Evolutionary conservation across 2,329 filamentous ascomycete genomes (phyloP).

Genomic region (Colletotrichum sidae): DNA sequence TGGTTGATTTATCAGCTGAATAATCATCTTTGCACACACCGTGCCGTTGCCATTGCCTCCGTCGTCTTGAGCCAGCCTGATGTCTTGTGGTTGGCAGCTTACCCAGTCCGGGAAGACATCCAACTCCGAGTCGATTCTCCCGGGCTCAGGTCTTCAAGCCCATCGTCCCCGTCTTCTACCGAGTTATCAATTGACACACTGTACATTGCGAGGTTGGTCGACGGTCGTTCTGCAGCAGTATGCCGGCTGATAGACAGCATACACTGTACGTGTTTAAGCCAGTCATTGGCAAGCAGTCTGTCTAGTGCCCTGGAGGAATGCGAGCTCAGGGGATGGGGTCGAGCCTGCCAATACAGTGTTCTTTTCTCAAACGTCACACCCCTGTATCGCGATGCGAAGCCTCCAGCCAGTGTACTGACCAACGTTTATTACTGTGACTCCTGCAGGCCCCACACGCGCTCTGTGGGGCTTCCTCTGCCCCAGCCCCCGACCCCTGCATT

Average conservation of each 20-base stretch:
- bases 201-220: slow-evolving; percentile 10
- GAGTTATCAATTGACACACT: slow-evolving; percentile 11
- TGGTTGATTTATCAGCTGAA: slow-evolving; percentile 29
- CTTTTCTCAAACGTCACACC: neutral
- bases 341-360: too few relatives aligned
- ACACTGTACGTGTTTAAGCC: slow-evolving; percentile 20
- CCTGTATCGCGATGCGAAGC: slow-evolving; percentile 11
- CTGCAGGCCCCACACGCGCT: neutral
- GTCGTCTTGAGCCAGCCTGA: neutral
- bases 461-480: neutral
- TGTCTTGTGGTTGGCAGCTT: neutral
- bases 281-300: neutral
- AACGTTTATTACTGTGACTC: slow-evolving; percentile 27
- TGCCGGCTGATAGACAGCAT: neutral
- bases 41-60: slow-evolving; percentile 5
- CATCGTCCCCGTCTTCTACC: neutral
- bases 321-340: slow-evolving; percentile 11
- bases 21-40: neutral
- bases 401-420: slow-evolving; percentile 18
- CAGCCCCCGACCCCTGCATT: slow-evolving; percentile 35
- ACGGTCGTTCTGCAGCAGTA: slow-evolving; percentile 5
- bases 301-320: slow-evolving; percentile 10
- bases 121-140: too few relatives aligned
- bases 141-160: too few relatives aligned
- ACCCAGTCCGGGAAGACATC: neutral